A percentile compares a stretch with the other conserved stretches of the same genome.
These are phyloP conservation scores for Leccinum obscurum DNA, from an alignment of 768 basidiomycete genomes.

Conservation along the genomic window DNA sequence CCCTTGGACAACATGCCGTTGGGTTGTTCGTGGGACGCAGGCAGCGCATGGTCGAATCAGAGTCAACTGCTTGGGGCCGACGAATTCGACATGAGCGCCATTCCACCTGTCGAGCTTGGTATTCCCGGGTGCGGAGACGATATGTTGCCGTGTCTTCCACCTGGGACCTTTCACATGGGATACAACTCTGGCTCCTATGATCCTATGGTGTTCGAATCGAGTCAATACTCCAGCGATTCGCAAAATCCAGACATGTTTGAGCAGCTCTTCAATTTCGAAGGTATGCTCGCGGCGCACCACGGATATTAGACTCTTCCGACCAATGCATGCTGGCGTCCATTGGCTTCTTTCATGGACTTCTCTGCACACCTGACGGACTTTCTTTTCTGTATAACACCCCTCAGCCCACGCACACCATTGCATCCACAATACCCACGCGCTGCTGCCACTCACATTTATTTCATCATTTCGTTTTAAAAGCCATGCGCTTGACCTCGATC, in stretches of 20 bases:
- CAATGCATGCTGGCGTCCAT: conserved; percentile 40
- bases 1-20: conserved; percentile 29
- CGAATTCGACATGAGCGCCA: conserved; percentile 67
- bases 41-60: conserved; percentile 37
- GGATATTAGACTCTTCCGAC: conserved; percentile 31
- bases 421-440: conserved; percentile 32
- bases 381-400: conserved; percentile 33
- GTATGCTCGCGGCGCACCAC: conserved; percentile 34
- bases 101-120: conserved; percentile 65
- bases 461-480: conserved; percentile 14
- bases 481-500: conserved; percentile 10
- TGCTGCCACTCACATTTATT: conserved; percentile 29
- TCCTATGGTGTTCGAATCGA: conserved; percentile 28
- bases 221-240: conserved; percentile 31
- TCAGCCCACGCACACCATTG: conserved; percentile 18
- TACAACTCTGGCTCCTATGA: conserved; percentile 29
- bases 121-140: conserved; percentile 45
- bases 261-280: conserved; percentile 38
- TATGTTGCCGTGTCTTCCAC: conserved; percentile 10
- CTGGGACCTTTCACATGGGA: conserved; percentile 20
- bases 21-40: conserved; percentile 34
- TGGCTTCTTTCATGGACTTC: conserved; percentile 30
- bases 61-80: conserved; percentile 47
- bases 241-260: conserved; percentile 38
- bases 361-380: conserved; percentile 27